Evolutionary conservation across 2,329 filamentous ascomycete genomes (phyloP), one percentile per base, ranked within the genome.

Genomic region (Blastomyces silverae): DNA sequence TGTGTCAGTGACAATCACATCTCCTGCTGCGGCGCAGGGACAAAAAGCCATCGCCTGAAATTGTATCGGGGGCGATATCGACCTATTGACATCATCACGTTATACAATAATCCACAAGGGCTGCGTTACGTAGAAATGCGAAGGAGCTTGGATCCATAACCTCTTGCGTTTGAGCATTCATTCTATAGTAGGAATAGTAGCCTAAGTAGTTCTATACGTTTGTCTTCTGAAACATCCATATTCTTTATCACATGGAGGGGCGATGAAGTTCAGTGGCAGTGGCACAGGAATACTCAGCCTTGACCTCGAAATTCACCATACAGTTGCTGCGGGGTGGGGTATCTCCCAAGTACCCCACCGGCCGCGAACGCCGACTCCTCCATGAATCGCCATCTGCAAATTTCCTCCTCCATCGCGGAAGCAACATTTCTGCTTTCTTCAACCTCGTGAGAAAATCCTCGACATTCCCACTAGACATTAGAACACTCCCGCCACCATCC

Each of bases 351-450:
- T 60, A 60, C 57, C 59, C 13, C 44, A 20, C 44, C 1, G 11
- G 44, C 59, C 7, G 13, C 59, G 37, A n/a, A 39, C 25, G 8
- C 59, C 59, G 50, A 62, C 28, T 44, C 44, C 59, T 28, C 44
- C 42, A 13, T 39, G n/a, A 22, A 20, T 39, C 17, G 20, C n/a
- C 22, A 28, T 53, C 25, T 53, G 22, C 50, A 53, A 53, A 53
- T 31, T 31, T 56, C 50, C 8, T 53, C 53, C 13, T n/a, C 28
- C 25, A 31, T 31, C 52, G 13, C 52, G 5, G 52, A 28, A 55
- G 15, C 25, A 34, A 0, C 10, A 34, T 34, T 34, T 56, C 52
- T 34, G 13, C 52, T 15, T n/a, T n/a, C 7, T n/a, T 17, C 25
- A 56, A 56, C n/a, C 53, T 20, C 31, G 17, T 3, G 28, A 37